Evolutionary conservation across 352 stramenopile genomes (phyloP).

Genomic region (Plasmopara viticola): DNA sequence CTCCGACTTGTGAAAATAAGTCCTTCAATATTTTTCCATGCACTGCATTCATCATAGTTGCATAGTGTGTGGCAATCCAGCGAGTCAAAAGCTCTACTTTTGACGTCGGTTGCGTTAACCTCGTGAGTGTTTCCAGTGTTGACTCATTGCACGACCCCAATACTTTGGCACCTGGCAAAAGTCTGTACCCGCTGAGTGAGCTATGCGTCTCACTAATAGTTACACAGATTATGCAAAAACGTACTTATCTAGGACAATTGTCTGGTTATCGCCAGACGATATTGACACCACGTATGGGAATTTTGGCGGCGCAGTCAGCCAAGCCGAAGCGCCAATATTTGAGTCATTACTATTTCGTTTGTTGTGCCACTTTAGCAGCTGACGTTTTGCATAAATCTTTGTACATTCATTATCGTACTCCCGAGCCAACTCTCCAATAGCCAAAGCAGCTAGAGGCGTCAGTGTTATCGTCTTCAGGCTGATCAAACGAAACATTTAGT

Average conservation of each 20-base stretch:
- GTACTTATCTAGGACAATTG: conserved; percentile 25
- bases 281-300: conserved; percentile 64
- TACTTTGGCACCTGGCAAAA: conserved; percentile 20
- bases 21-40: conserved; percentile 37
- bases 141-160: conserved; percentile 34
- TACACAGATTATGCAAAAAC: conserved; percentile 1
- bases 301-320: conserved; percentile 46
- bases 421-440: conserved; percentile 36
- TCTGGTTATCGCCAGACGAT: conserved; percentile 47
- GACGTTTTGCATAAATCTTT: conserved; percentile 30
- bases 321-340: conserved; percentile 16
- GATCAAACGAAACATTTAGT: conserved; percentile 12
- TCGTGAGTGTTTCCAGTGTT: conserved; percentile 27
- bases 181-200: conserved; percentile 10
- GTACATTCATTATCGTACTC: conserved; percentile 35
- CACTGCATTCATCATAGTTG: conserved; percentile 31
- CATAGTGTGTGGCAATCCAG: conserved; percentile 32
- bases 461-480: conserved; percentile 11
- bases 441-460: conserved; percentile 17
- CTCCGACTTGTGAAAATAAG: conserved; percentile 27
- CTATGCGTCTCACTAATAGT: neutral
- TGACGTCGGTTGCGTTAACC: conserved; percentile 24
- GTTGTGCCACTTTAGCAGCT: conserved; percentile 24
- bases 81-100: conserved; percentile 19
- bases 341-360: conserved; percentile 1